Evolutionary conservation across 2,329 filamentous ascomycete genomes (phyloP).

Genomic region (Stemphylium lycopersici): DNA sequence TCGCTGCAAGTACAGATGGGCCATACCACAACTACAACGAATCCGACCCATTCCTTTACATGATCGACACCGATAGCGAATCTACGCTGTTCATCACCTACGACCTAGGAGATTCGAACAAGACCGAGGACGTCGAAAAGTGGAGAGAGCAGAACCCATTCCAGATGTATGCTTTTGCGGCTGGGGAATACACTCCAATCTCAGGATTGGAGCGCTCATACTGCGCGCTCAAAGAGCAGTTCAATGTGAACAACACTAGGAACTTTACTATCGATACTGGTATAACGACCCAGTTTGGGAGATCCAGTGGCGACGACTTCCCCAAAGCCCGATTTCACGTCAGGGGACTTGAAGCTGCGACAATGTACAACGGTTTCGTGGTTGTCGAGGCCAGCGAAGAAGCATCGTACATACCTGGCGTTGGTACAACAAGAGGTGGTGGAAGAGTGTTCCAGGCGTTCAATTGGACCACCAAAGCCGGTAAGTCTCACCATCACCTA

Average conservation of each 20-base stretch:
- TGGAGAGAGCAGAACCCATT: constrained; percentile 67
- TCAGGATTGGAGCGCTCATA: constrained; percentile 78
- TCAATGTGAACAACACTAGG: constrained; percentile 67
- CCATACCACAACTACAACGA: constrained; percentile 73
- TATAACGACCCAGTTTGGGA: constrained; percentile 62
- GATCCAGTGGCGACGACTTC: constrained; percentile 59
- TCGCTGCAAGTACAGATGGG: constrained; percentile 81
- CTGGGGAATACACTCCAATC: constrained; percentile 61
- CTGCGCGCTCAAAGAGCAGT: constrained; percentile 75
- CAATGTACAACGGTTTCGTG: constrained; percentile 74
- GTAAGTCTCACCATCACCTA: constrained; percentile 56
- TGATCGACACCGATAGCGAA: constrained; percentile 83
- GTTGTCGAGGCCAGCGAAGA: constrained; percentile 65
- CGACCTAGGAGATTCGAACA: constrained; percentile 65
- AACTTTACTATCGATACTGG: constrained; percentile 68
- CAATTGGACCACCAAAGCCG: constrained; percentile 77
- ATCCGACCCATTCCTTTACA: constrained; percentile 66
- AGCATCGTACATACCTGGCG: constrained; percentile 52
- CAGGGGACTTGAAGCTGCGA: constrained; percentile 72
- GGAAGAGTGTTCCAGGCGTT: constrained; percentile 75
- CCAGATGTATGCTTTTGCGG: constrained; percentile 76
- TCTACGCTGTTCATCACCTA: constrained; percentile 80
- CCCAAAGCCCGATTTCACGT: constrained; percentile 91
- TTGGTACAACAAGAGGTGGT: constrained; percentile 67
- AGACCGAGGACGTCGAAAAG: constrained; percentile 57